A percentile compares a stretch with the other conserved stretches of the same genome.
phyloP scores from a whole-genome alignment of 2,329 filamentous ascomycete genomes.

The Rhynchosporium graminicola region DNA sequence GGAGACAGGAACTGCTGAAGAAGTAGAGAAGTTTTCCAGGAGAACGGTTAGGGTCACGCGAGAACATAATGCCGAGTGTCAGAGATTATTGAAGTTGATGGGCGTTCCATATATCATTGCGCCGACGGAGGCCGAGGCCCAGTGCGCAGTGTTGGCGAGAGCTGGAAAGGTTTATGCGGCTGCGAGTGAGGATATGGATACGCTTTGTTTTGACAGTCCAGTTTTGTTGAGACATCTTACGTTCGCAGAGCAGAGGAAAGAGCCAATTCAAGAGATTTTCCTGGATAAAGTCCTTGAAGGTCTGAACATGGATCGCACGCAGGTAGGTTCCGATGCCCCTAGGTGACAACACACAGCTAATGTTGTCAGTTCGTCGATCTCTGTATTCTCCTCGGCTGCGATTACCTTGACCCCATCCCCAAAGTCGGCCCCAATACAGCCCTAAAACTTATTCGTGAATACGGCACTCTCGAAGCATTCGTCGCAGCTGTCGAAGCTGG shows the following conservation, averaged over 20 bases:
- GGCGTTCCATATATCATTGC: constrained; percentile 93
- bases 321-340: constrained; percentile 53
- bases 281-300: constrained; percentile 85
- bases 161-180: constrained; percentile 96
- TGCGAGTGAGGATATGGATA: constrained; percentile 98
- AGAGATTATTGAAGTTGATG: constrained; percentile 89
- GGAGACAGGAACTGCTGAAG: constrained; percentile 93
- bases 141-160: constrained; percentile 86
- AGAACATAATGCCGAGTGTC: constrained; percentile 95
- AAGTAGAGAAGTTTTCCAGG: constrained; percentile 96
- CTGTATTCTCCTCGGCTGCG: constrained; percentile 95
- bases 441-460: constrained; percentile 89
- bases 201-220: constrained; percentile 89
- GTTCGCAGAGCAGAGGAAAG: constrained; percentile 95
- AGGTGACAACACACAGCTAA: constrained; percentile 8
- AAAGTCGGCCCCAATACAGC: constrained; percentile 92
- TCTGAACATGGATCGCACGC: constrained; percentile 80
- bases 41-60: constrained; percentile 92
- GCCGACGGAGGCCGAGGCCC: constrained; percentile 94
- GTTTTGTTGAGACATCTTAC: constrained; percentile 91
- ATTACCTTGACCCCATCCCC: constrained; percentile 95
- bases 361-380: constrained; percentile 83
- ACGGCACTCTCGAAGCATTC: constrained; percentile 84
- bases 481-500: constrained; percentile 78
- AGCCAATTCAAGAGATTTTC: constrained; percentile 94